These are phyloP conservation scores for Euphrasia arctica DNA, from an alignment of 305 asterid species.

Conservation along the genomic window DNA sequence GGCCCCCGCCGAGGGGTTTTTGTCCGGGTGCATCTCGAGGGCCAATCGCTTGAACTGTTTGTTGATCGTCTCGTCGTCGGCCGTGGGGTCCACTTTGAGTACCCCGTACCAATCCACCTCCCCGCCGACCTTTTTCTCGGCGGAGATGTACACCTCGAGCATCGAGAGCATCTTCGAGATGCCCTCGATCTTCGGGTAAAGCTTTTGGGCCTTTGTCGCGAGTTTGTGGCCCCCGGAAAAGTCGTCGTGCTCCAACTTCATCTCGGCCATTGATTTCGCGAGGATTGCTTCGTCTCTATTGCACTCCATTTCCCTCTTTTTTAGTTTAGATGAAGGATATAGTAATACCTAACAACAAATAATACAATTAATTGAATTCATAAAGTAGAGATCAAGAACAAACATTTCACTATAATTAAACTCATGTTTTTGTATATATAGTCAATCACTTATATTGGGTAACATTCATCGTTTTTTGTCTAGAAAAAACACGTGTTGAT, in stretches of 20 bases:
- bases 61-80: constrained; percentile 52
- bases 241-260: constrained; percentile 50
- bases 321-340: too few species aligned
- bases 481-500: too few species aligned
- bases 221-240: constrained; percentile 54
- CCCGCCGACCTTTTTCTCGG: constrained; percentile 47
- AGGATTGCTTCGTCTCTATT: constrained; percentile 74
- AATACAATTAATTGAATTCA: too few species aligned
- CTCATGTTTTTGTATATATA: too few species aligned
- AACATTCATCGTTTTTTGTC: too few species aligned
- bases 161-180: constrained; percentile 57
- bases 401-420: too few species aligned
- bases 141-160: constrained; percentile 52
- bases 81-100: constrained; percentile 52
- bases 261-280: constrained; percentile 62
- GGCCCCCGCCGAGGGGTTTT: constrained; percentile 64
- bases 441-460: too few species aligned
- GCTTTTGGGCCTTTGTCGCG: constrained; percentile 55
- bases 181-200: constrained; percentile 58
- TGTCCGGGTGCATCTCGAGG: constrained; percentile 75
- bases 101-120: constrained; percentile 75
- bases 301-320: constrained; percentile 33
- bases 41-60: constrained; percentile 70
- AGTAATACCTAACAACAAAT: too few species aligned
- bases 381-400: too few species aligned